Evolutionary conservation across 2,329 filamentous ascomycete genomes (phyloP).

Genomic region (Thielaviopsis euricoi): DNA sequence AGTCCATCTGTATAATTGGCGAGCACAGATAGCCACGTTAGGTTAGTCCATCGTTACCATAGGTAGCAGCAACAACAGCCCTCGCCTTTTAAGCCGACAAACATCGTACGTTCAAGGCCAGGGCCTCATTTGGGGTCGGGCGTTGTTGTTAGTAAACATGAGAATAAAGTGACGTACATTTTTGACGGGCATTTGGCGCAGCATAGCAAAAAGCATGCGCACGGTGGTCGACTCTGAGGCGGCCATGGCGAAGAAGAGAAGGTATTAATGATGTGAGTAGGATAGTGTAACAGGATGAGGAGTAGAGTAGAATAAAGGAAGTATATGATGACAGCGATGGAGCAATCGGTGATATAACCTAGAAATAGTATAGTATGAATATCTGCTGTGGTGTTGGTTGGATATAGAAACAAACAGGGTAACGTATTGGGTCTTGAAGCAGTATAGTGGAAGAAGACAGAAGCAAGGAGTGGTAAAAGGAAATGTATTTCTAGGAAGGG

Average conservation of each 20-base stretch:
- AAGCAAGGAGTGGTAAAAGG: too few species aligned
- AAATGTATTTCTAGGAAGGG: too few species aligned
- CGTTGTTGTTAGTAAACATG: not conserved
- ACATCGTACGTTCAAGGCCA: not conserved
- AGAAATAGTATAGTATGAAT: too few species aligned
- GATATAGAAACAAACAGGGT: too few species aligned
- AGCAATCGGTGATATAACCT: too few species aligned
- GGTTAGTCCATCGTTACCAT: slow-evolving; percentile 11
- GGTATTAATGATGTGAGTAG: too few species aligned
- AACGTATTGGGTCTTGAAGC: too few species aligned
- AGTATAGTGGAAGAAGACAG: too few species aligned
- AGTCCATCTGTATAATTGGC: slow-evolving; percentile 33
- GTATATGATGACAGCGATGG: not conserved
- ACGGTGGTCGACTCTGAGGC: not conserved
- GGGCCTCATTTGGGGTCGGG: not conserved
- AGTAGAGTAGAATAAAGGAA: not conserved
- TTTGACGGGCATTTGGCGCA: slow-evolving; percentile 43
- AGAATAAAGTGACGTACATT: slow-evolving; percentile 33
- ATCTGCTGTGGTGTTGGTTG: too few species aligned
- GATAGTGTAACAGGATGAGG: not conserved
- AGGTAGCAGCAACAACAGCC: too few species aligned
- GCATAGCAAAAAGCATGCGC: slow-evolving; percentile 41
- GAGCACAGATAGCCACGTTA: not conserved
- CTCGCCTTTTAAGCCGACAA: not conserved
- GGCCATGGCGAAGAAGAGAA: not conserved